Evolutionary conservation across 1,284 basidiomycete species (phyloP), one percentile per base, ranked within the genome.

Genomic region (Malassezia furfur): DNA sequence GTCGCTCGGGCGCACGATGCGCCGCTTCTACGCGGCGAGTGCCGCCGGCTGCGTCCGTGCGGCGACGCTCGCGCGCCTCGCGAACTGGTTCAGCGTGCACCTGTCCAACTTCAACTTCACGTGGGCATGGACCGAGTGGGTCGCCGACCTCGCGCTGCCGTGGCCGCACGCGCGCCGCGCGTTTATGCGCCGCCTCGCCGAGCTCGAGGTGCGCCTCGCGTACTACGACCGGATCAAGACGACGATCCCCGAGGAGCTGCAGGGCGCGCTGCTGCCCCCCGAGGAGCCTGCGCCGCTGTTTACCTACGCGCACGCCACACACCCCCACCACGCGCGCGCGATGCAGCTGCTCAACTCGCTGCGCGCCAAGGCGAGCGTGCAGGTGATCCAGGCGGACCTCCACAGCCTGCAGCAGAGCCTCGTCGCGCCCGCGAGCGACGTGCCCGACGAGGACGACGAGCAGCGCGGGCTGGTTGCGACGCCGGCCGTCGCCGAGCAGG

Each of bases 51-150:
- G 63, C 5, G 79, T 96, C 35, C 91, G 96, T 63, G 83, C 87
- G 4, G 91, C 94, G 65, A 78, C 88, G 43, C 80, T 85, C 0
- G 80, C 84, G 52, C 80, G 89, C 19, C 86, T 91, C 57, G 83
- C 87, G 0, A 90, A 94, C 64, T 98, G 94, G 94, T 96, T 96
- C 68, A 83, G 88, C 5, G 81, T 88, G 2, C 94, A 99, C 68
- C 86, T 98, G 81, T 91, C 87, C 66, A 99, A 98, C 78, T 99
- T 98, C 76, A 86, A 86, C 19, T 98, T 96, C 78, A 84, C 85
- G 66, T 99, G 94, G 94, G 90, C 91, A n/a, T 99, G 94, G 94
- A 91, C 90, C 69, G 94, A 98, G 80, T 99, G 94, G 93, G 78
- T 91, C n/a, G 84, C 86, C 1, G 91, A 96, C 75, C 78, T 94